Percentiles rank a stretch among this genome's conserved stretches.
Evolutionary conservation across 1,284 basidiomycete genomes (phyloP).

Genomic region (Cryptococcus sp.): DNA sequence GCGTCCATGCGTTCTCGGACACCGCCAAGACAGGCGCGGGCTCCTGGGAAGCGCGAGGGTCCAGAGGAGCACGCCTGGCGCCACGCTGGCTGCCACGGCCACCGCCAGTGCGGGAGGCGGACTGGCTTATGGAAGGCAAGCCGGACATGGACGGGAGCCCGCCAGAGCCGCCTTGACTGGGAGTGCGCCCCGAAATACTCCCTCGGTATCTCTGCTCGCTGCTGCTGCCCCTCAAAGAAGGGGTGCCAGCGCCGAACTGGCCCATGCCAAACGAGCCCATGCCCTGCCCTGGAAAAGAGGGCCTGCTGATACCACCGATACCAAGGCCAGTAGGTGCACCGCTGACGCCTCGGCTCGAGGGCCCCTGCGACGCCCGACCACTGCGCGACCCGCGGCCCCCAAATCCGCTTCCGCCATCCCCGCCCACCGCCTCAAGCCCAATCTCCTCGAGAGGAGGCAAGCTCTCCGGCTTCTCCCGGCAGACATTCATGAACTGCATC

Average conservation of each 20-base stretch:
- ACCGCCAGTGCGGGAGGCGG: conserved; percentile 27
- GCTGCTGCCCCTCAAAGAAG: conserved; percentile 51
- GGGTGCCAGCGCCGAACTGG: conserved; percentile 61
- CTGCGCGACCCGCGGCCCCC: conserved; percentile 31
- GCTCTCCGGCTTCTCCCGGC: conserved; percentile 88
- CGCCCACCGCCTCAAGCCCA: conserved; percentile 72
- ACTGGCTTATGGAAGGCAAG: conserved; percentile 28
- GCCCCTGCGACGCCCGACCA: conserved; percentile 53
- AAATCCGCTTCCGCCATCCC: conserved; percentile 57
- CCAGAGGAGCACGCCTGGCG: conserved; percentile 38
- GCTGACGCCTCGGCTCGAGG: conserved; percentile 49
- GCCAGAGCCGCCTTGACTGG: conserved; percentile 61
- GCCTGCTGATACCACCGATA: conserved; percentile 46
- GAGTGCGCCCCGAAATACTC: conserved; percentile 64
- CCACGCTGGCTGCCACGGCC: conserved; percentile 45
- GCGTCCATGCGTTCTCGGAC: conserved; percentile 78
- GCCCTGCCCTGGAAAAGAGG: conserved; percentile 49
- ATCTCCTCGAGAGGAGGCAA: conserved; percentile 87
- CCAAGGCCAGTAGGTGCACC: conserved; percentile 40
- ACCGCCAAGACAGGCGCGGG: conserved; percentile 65
- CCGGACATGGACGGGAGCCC: conserved; percentile 21
- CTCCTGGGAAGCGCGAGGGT: conserved; percentile 30
- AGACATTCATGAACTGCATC: conserved; percentile 92
- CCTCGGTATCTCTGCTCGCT: conserved; percentile 67
- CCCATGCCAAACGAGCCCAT: conserved; percentile 65